Conservation (phyloP, 108 stramenopile species). For the Mediolabrus comicus region DNA sequence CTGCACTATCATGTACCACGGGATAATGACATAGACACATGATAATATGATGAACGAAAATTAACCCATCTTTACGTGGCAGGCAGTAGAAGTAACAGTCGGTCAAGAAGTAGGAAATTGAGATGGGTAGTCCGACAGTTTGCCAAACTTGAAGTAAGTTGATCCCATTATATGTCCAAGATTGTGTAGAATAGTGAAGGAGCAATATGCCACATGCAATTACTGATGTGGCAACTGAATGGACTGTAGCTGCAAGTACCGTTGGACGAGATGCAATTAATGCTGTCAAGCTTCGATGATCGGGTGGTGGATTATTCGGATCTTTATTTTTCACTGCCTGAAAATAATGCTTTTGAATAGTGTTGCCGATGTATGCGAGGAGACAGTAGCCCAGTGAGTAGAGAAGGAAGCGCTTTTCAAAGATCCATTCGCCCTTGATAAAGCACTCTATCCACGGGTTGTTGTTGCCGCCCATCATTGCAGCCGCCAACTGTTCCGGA, state of each 20-base stretch:
- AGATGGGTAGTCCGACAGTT: conserved; percentile 38
- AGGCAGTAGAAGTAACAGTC: conserved; percentile 43
- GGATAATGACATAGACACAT: conserved; percentile 49
- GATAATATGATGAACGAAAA: conserved; percentile 42
- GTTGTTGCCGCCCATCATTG: neutral
- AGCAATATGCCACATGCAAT: conserved; percentile 28
- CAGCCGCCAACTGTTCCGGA: too few relatives aligned
- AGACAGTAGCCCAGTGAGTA: conserved; percentile 20
- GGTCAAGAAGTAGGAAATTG: conserved; percentile 36
- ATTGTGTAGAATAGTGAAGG: neutral
- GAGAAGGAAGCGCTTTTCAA: conserved; percentile 28
- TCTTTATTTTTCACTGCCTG: conserved; percentile 10
- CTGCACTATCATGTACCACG: conserved; percentile 21
- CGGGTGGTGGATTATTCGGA: conserved; percentile 18
- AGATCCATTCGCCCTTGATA: conserved; percentile 18
- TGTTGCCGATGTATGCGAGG: conserved; percentile 19
- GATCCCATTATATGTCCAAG: conserved; percentile 19
- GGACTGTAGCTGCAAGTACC: conserved; percentile 34
- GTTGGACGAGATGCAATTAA: conserved; percentile 44
- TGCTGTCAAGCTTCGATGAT: conserved; percentile 20
- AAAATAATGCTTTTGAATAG: conserved; percentile 6
- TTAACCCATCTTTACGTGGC: conserved; percentile 26
- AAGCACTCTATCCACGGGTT: conserved; percentile 42
- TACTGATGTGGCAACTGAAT: conserved; percentile 32
- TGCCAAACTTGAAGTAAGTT: conserved; percentile 37